Conservation (phyloP, 129 eudicot species). For the Lactuca sativa region DNA sequence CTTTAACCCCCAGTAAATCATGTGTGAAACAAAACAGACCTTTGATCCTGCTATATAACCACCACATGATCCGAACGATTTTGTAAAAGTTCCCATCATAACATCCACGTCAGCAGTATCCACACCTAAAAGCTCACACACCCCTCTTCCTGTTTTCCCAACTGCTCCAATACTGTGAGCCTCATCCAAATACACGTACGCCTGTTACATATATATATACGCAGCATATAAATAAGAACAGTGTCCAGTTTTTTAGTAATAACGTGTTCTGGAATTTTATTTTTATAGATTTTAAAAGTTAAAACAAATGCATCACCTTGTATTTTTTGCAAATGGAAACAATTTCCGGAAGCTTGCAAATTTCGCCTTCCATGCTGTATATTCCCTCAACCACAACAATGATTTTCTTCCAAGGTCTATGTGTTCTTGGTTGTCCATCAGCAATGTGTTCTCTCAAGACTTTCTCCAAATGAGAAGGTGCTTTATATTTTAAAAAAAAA, state of each 20-base stretch:
- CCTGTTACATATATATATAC: slow-evolving; percentile 43
- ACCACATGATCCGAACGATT: slow-evolving; percentile 98
- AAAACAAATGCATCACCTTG: slow-evolving; percentile 47
- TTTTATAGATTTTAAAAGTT: too few relatives aligned
- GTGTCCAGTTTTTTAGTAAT: not conserved
- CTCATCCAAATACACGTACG: slow-evolving; percentile 91
- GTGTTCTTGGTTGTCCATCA: slow-evolving; percentile 96
- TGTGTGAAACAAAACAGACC: slow-evolving; percentile 17
- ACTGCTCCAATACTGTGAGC: slow-evolving; percentile 99
- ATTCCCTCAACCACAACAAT: slow-evolving; percentile 95
- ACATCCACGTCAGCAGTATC: slow-evolving; percentile 93
- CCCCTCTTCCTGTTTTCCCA: slow-evolving; percentile 94
- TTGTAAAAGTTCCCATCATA: slow-evolving; percentile 99
- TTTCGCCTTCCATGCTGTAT: slow-evolving; percentile 98
- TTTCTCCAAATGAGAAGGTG: slow-evolving; percentile 84
- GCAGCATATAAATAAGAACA: slow-evolving; percentile 1
- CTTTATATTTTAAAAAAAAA: slow-evolving; percentile 29
- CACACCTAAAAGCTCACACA: slow-evolving; percentile 94
- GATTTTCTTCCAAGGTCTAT: slow-evolving; percentile 97
- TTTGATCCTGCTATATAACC: slow-evolving; percentile 98
- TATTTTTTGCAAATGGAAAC: slow-evolving; percentile 89
- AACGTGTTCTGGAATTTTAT: too few relatives aligned
- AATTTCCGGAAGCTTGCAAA: slow-evolving; percentile 96
- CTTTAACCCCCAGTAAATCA: too few relatives aligned
- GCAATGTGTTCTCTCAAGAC: slow-evolving; percentile 93